Evolutionary conservation across 176 grass and related monocot genomes (phyloP).

Genomic region (Rhynchospora tenuis): DNA sequence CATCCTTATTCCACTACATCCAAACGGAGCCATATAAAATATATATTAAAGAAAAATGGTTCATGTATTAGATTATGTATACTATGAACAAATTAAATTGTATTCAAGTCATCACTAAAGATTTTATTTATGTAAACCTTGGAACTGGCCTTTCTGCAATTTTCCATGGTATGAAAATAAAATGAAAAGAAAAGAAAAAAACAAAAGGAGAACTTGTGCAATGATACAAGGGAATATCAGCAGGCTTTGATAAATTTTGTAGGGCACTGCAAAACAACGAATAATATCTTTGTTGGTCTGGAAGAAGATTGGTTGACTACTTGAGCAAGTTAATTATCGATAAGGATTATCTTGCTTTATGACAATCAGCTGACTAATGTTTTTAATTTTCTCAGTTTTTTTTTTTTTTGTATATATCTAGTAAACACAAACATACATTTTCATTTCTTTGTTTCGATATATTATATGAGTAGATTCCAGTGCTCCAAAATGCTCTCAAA

Average conservation of each 20-base stretch:
- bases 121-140: background rate
- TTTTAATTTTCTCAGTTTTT: background rate
- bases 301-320: background rate
- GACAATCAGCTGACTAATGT: background rate
- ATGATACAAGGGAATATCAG: background rate
- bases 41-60: no score
- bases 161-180: background rate
- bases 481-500: no score
- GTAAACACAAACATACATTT: no score
- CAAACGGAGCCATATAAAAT: no score
- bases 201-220: background rate
- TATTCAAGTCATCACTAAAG: background rate
- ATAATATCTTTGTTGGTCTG: background rate
- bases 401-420: background rate
- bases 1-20: no score
- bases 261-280: background rate
- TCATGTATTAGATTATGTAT: background rate
- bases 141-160: background rate
- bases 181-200: background rate
- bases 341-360: background rate
- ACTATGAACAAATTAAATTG: background rate
- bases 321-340: background rate
- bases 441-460: no score
- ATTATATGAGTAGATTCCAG: no score
- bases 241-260: background rate